Base-by-base conservation (phyloP, 164 flowering plant species). In the Litsea cubeba region DNA sequence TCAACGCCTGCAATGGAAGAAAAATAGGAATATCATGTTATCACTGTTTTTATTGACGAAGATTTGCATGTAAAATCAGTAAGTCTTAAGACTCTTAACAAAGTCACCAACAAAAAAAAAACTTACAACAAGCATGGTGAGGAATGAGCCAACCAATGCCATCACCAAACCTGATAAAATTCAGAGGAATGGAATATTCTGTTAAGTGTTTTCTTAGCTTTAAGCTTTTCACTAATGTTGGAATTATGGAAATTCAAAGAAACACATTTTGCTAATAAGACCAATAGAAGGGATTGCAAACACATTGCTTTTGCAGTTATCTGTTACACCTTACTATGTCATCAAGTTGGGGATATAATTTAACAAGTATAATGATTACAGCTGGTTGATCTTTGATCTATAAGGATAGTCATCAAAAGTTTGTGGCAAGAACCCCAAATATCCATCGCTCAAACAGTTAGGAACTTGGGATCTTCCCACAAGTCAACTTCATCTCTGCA, bases 51-150 rank as follows among this genome's bases (percentile, higher is more conserved):
- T 28, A 65, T 3, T 5, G 28, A 24, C 17, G 5, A 17, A 18
- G 20, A 28, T 5, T 24, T 65, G 28, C 68, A 65, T 1, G 11
- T 5, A 11, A 40, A 40, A 40, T 40, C 46, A 1, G 2, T 7
- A 40, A 40, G 11, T 40, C 46, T 5, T 8, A 40, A 40, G 8
- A 40, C 2, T 40, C 46, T 5, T 8, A 40, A 40, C 8, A 40
- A 40, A 40, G 46, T 7, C 46, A 28, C 23, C 22, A 68, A 68
- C 11, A 30, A 17, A 6, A 57, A 17, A 57, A 69, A 35, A 57
- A 89, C 96, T 82, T 88, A 95, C 99, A 3, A 95, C 97, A 79
- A 95, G 97, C 99, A 95, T 95, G 40, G 99, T 93, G 25, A 95
- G 88, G 24, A 91, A 79, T 46, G 99, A 93, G 81, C 99, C 99